Evolutionary conservation across 2,329 filamentous ascomycete genomes (phyloP), one percentile per base, ranked within the genome.

Genomic region (Epicoccum nigrum): DNA sequence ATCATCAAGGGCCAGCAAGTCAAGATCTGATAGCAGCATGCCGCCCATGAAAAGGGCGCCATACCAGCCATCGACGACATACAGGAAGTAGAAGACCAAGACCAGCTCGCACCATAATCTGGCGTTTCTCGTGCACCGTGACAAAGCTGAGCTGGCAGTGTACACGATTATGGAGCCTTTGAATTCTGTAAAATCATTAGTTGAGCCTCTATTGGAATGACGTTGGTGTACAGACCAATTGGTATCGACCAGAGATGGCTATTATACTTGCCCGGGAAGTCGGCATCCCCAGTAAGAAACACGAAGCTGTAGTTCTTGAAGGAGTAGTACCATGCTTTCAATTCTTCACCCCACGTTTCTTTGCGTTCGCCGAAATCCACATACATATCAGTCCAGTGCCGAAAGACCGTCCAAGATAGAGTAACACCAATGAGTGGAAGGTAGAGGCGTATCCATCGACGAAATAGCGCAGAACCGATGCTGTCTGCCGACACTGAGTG

Each of bases 281-380:
- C 86, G 9, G 82, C 79, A 8, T 81, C 81, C 6, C 83, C 83
- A 33, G 82, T 81, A 2, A 47, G 23, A 72, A 84, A 89, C 31
- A 87, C 67, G 65, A 86, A 89, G 69, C 81, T 88, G 73, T 86
- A 88, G 68, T 87, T 87, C 66, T 88, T 89, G 57, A 74, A 69
- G 4, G 58, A 60, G 16, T 56, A 55, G 37, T 70, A 71, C 60
- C 67, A 73, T 8, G 37, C 54, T 40, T 49, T 54, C 23, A 68
- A 23, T 11, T 72, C 69, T 35, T 71, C 67, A 7, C 60, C 44
- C 28, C 62, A 71, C 1, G 64, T 64, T 65, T 83, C 76, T 65
- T 88, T 83, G 53, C 64, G 65, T 45, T 79, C 72, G 5, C 77
- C 78, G 30, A 84, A 77, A 0, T 81, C 55, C 9, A 64, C 40